Base-by-base conservation (phyloP, 768 basidiomycete genomes). In the Tricholoma furcatifolium region DNA sequence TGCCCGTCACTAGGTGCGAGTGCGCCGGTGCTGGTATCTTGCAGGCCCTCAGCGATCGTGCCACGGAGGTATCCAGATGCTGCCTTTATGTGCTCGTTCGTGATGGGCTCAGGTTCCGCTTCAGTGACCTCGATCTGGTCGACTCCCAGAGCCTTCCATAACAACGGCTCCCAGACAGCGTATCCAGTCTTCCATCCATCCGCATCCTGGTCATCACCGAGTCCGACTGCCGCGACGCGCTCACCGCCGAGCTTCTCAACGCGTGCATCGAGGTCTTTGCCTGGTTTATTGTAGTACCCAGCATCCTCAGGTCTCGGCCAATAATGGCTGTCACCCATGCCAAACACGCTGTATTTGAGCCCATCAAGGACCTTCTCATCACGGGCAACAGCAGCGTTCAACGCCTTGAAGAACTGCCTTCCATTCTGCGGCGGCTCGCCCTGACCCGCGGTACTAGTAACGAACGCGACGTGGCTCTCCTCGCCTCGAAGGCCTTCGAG, bases 61-160 rank as follows among this genome's bases (percentile, higher is more conserved):
- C 97, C 97, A 48, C 97, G 89, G 18, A 98, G 81, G 73, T 88
- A 98, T 51, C 86, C 83, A 43, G 90, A 93, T 5, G 96, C 94
- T 43, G 91, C 97, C 75, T 98, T 99, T 81, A 98, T 98, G 70
- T 98, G 93, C 72, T 99, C 97, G 76, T 98, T 98, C 50, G 97
- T 98, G 69, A 99, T 96, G 1, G 92, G 85, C 62, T 98, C 95
- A 0, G 95, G 95, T 66, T 98, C 95, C 17, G 87, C 88, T 70
- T 98, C 97, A 30, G 78, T 81, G 17, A 98, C 83, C 67, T 97
- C 90, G 44, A 98, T 73, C 14, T 74, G 75, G 68, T 94, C 97
- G 42, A 98, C 94, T 46, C 96, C 94, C 24, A 98, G 77, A 1
- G 86, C 88, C 71, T 96, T 93, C 97, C 97, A 99, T 34, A 98